Conservation (phyloP, 164 flowering plant genomes). For the Piper betle region DNA sequence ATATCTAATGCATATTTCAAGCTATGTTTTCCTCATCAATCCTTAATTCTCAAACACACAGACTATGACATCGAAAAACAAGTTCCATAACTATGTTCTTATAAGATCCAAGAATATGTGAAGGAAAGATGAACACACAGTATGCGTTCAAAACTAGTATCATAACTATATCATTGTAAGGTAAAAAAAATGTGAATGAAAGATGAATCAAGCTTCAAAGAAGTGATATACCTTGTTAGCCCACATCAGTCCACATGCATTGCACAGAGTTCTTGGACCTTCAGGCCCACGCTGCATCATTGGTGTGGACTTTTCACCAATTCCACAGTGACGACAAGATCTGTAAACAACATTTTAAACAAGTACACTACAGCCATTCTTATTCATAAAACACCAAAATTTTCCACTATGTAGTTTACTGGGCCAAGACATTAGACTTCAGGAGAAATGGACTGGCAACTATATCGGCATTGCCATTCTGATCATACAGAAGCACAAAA, state of each 20-base stretch:
- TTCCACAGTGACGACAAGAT: constrained; percentile 12
- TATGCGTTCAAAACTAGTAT: neutral
- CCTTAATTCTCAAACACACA: constrained; percentile 1
- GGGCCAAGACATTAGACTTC: neutral
- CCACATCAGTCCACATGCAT: constrained; percentile 20
- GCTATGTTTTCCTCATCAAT: neutral
- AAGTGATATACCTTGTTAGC: constrained; percentile 10
- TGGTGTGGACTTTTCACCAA: constrained; percentile 12
- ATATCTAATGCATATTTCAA: no score
- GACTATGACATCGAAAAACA: neutral
- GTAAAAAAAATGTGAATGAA: neutral
- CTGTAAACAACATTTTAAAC: neutral
- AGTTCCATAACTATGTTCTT: neutral
- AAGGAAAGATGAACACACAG: neutral
- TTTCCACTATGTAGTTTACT: no score
- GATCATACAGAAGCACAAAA: neutral
- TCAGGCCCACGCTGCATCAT: constrained; percentile 19
- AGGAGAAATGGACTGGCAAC: neutral
- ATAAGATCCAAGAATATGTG: neutral
- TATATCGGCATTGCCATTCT: neutral
- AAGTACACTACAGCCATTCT: neutral
- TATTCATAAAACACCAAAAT: neutral
- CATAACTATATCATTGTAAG: no score
- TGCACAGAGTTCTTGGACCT: constrained; percentile 15
- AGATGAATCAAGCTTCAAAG: neutral